A percentile compares a stretch with the other conserved stretches of the same genome.
phyloP scores from a whole-genome alignment of 129 eudicot genomes.

The Flaveria robusta region DNA sequence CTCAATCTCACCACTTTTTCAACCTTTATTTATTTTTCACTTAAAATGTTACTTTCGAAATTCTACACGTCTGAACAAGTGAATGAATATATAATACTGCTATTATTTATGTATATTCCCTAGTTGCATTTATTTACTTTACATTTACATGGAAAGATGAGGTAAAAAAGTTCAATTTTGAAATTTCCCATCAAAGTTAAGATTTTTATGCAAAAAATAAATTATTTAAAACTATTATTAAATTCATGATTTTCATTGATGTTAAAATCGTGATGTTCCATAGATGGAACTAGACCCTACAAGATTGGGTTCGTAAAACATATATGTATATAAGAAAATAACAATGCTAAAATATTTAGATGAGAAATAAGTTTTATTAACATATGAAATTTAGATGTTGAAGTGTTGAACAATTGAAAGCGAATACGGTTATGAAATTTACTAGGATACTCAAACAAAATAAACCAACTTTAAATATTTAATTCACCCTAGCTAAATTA shows the following conservation, averaged over 20 bases:
- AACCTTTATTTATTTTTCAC: neutral
- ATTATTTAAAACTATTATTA: neutral
- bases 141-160: neutral
- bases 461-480: neutral
- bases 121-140: neutral
- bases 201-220: neutral
- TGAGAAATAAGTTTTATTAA: too few species aligned
- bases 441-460: neutral
- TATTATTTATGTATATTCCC: neutral
- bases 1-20: conserved; percentile 15
- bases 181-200: neutral
- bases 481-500: neutral
- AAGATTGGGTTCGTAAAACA: too few species aligned
- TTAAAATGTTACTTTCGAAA: neutral
- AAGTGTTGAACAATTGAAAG: neutral
- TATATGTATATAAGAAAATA: too few species aligned
- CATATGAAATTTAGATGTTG: neutral
- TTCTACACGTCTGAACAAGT: neutral
- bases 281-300: too few species aligned
- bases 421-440: neutral
- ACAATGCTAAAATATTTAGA: neutral
- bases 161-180: neutral
- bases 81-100: neutral
- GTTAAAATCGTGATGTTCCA: neutral
- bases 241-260: neutral